Evolutionary conservation across 139 green algal species (phyloP), one percentile per base, ranked within the genome.

Genomic region (Coccomyxa sp.): DNA sequence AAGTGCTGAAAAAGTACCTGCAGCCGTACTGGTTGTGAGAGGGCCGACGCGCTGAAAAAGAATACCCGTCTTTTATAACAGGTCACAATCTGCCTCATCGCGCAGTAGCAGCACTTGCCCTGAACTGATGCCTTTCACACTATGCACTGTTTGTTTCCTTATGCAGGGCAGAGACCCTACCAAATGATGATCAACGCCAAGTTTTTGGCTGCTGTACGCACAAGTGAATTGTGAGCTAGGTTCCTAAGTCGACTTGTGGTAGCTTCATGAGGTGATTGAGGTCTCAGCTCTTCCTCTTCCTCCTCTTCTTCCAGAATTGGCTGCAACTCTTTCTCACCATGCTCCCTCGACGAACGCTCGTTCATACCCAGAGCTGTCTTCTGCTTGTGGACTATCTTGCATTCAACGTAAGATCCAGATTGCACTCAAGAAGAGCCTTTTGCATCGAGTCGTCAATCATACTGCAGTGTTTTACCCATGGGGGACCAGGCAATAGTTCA

Each of bases 1-100:
- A 77, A 13, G 94, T 98, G 80, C 90, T 92, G 38, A 98, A 90
- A 23, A 93, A 85, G 79, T 98, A 98, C 94, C 94, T 95, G 12
- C 30, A 71, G 63, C 63, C 38, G 7, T 51, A 11, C 38, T 51
- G 7, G 3, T 51, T 51, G 38, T 51, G 38, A 51, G 38, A 51
- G 7, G 38, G 38, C 38, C 38, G 38, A 51, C 38, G 7, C 38
- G 51, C 10, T 30, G 57, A 30, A 67, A 77, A n/a, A 77, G 63
- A 27, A 30, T 1, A n/a, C 25, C 14, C 23, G 28, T 23, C 68
- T 27, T 57, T 21, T 66, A 67, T 11, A n/a, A 18, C 67, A 68
- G 45, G 10, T 10, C 15, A 18, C 45, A n/a, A 66, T 67, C 17
- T n/a, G 21, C 66, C 18, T 60, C 31, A 1, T 27, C n/a, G 77